phyloP scores from a whole-genome alignment of 768 basidiomycete species.

The Lanmaoa pseudosensibilis region DNA sequence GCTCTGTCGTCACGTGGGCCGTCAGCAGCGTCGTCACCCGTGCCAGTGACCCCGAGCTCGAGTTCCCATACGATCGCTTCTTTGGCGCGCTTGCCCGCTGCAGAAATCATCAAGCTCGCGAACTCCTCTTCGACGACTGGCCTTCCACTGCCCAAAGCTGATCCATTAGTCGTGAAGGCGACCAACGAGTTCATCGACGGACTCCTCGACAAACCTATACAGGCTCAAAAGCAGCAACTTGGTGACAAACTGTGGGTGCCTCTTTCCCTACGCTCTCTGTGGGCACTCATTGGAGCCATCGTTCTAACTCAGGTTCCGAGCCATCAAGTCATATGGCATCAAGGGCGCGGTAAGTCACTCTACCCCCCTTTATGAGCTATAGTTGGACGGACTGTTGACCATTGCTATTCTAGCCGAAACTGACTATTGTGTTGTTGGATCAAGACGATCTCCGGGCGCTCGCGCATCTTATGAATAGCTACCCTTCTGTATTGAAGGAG shows the following conservation, averaged over 20 bases:
- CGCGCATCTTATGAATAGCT: slow-evolving; percentile 86
- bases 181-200: slow-evolving; percentile 74
- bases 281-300: slow-evolving; percentile 21
- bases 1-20: slow-evolving; percentile 74
- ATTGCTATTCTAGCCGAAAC: slow-evolving; percentile 57
- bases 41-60: slow-evolving; percentile 59
- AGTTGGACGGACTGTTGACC: slow-evolving; percentile 1
- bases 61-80: slow-evolving; percentile 61
- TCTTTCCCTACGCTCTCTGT: slow-evolving; percentile 9
- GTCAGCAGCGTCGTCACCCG: slow-evolving; percentile 68
- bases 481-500: slow-evolving; percentile 78
- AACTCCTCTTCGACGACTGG: slow-evolving; percentile 45
- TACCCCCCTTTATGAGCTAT: neutral
- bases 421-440: slow-evolving; percentile 81
- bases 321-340: slow-evolving; percentile 75
- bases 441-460: slow-evolving; percentile 82
- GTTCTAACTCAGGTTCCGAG: slow-evolving; percentile 45
- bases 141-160: slow-evolving; percentile 66
- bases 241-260: slow-evolving; percentile 70
- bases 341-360: slow-evolving; percentile 64
- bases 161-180: slow-evolving; percentile 63
- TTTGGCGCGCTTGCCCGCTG: slow-evolving; percentile 71
- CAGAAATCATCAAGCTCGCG: slow-evolving; percentile 70
- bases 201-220: slow-evolving; percentile 52
- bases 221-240: slow-evolving; percentile 73